Evolutionary conservation across 2,329 filamentous ascomycete species (phyloP).

Genomic region (Neonectria neomacrospora): DNA sequence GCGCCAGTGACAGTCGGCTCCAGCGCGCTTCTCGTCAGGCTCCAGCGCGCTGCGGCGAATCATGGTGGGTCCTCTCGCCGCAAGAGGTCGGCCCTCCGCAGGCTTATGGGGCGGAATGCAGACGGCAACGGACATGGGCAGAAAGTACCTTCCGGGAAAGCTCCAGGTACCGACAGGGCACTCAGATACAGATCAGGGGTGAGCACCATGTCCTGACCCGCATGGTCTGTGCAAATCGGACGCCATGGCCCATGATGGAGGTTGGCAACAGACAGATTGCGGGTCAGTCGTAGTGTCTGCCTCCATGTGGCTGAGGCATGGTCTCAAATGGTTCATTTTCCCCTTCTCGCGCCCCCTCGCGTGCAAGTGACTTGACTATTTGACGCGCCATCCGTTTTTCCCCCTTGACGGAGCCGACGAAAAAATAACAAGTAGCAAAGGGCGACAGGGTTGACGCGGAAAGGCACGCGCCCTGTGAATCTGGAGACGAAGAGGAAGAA

Average conservation of each 20-base stretch:
- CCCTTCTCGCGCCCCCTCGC: constrained; percentile 12
- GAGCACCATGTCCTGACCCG: constrained; percentile 27
- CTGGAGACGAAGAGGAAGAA: neutral
- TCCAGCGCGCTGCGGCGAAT: neutral
- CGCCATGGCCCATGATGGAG: constrained; percentile 20
- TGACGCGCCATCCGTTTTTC: constrained; percentile 5
- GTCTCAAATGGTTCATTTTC: constrained; percentile 8
- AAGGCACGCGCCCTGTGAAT: constrained; percentile 5
- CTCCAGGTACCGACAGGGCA: constrained; percentile 12
- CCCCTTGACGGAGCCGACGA: too few species aligned
- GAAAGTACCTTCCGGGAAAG: constrained; percentile 21
- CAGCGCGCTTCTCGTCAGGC: neutral
- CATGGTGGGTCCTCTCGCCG: neutral
- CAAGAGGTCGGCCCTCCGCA: constrained; percentile 2
- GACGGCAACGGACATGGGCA: constrained; percentile 17
- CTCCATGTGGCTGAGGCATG: constrained; percentile 24
- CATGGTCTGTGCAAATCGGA: constrained; percentile 32
- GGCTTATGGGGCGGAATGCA: constrained; percentile 16
- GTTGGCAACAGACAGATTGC: constrained; percentile 26
- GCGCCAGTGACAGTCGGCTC: neutral
- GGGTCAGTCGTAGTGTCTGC: constrained; percentile 30
- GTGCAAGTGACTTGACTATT: constrained; percentile 1
- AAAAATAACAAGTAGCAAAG: neutral
- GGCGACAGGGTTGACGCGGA: neutral
- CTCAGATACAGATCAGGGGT: constrained; percentile 1